Evolutionary conservation across 2,329 filamentous ascomycete species (phyloP).

Genomic region (Didymella sp.): DNA sequence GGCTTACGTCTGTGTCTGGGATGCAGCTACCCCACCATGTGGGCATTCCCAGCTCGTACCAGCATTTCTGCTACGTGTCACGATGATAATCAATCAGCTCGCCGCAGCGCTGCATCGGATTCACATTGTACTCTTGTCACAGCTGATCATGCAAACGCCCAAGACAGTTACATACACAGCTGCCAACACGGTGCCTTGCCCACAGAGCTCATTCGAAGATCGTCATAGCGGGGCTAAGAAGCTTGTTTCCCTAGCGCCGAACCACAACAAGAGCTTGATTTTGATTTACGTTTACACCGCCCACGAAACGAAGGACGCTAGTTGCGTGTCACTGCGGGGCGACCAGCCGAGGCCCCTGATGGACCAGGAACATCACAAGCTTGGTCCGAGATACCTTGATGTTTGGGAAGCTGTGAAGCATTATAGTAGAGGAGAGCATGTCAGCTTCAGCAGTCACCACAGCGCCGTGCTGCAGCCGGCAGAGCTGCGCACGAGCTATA

Average conservation of each 20-base stretch:
- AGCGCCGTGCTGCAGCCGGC: not conserved
- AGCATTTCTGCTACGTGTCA: slow-evolving; percentile 15
- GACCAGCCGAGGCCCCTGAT: not conserved
- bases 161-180: not conserved
- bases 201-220: slow-evolving; percentile 19
- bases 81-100: not conserved
- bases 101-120: not conserved
- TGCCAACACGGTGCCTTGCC: slow-evolving; percentile 9
- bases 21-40: slow-evolving; percentile 19
- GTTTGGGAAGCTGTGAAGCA: not conserved
- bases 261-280: slow-evolving; percentile 25
- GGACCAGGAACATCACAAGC: slow-evolving; percentile 2
- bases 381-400: not conserved
- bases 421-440: not conserved
- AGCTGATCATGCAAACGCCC: not conserved
- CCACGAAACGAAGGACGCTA: slow-evolving; percentile 1
- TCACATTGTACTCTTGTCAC: not conserved
- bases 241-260: slow-evolving; percentile 24
- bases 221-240: slow-evolving; percentile 24
- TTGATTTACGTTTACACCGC: slow-evolving; percentile 19
- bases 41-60: slow-evolving; percentile 12
- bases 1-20: slow-evolving; percentile 20
- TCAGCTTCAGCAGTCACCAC: not conserved
- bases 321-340: slow-evolving; percentile 4
- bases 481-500: not conserved